These are phyloP conservation scores for Microthlaspi erraticum DNA, from an alignment of 345 rosid species.

Conservation along the genomic window DNA sequence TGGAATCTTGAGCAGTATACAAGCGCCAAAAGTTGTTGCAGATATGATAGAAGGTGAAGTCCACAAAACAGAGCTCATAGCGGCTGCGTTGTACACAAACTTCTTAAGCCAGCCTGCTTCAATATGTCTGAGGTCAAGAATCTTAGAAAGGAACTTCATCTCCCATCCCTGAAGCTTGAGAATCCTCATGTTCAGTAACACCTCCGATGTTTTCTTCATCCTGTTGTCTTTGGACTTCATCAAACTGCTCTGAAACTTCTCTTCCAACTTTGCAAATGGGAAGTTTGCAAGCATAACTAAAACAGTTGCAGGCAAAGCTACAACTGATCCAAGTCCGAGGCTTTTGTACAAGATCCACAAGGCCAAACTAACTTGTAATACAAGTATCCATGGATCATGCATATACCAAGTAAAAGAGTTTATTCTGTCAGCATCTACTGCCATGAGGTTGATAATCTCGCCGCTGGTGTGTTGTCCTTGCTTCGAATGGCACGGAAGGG, in stretches of 20 bases:
- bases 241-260: conserved; percentile 56
- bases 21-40: conserved; percentile 56
- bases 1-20: conserved; percentile 54
- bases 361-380: conserved; percentile 62
- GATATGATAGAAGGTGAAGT: conserved; percentile 60
- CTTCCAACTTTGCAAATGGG: conserved; percentile 59
- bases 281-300: conserved; percentile 53
- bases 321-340: conserved; percentile 63
- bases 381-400: conserved; percentile 61
- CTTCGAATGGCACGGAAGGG: conserved; percentile 55
- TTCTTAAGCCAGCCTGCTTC: conserved; percentile 64
- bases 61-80: conserved; percentile 51
- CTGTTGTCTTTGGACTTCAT: conserved; percentile 67
- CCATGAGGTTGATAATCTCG: conserved; percentile 65
- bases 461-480: conserved; percentile 64
- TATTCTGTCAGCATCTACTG: conserved; percentile 65
- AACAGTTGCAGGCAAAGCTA: conserved; percentile 52
- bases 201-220: conserved; percentile 69
- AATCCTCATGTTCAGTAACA: conserved; percentile 70
- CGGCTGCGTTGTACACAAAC: conserved; percentile 45
- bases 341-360: conserved; percentile 53
- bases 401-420: conserved; percentile 57
- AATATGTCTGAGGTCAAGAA: conserved; percentile 44
- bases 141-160: conserved; percentile 55
- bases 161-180: conserved; percentile 89